Evolutionary conservation across 345 rosid genomes (phyloP).

Genomic region (Salix koriyanagi): DNA sequence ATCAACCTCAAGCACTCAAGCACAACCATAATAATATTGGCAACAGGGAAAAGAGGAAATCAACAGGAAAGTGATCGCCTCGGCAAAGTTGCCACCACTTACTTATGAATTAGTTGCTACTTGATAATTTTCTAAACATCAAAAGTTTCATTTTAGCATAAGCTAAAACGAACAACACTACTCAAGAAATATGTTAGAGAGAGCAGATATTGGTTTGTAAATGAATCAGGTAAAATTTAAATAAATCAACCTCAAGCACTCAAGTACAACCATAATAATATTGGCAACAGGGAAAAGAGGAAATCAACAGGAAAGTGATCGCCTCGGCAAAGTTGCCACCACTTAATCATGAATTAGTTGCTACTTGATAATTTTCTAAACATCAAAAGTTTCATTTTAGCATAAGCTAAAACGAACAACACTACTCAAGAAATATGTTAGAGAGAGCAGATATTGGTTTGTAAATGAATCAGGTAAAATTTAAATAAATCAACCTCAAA

Average conservation of each 20-base stretch:
- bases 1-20: not conserved
- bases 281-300: conserved; percentile 54
- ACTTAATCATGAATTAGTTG: not conserved
- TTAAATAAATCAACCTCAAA: not conserved
- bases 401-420: not conserved
- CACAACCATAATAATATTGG: conserved; percentile 21
- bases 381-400: not conserved
- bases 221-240: conserved; percentile 1
- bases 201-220: conserved; percentile 1
- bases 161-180: not conserved
- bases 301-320: conserved; percentile 30
- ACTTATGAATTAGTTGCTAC: not conserved
- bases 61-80: conserved; percentile 38
- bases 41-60: conserved; percentile 49
- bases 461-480: not conserved
- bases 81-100: conserved; percentile 41
- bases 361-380: not conserved
- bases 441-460: not conserved
- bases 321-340: conserved; percentile 51
- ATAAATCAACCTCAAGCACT: not conserved
- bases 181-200: not conserved
- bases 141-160: not conserved
- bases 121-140: not conserved
- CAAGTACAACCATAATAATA: not conserved
- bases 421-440: not conserved